These are phyloP conservation scores for Pseudocercospora musae DNA, from an alignment of 2,329 filamentous ascomycete species.

Conservation along the genomic window DNA sequence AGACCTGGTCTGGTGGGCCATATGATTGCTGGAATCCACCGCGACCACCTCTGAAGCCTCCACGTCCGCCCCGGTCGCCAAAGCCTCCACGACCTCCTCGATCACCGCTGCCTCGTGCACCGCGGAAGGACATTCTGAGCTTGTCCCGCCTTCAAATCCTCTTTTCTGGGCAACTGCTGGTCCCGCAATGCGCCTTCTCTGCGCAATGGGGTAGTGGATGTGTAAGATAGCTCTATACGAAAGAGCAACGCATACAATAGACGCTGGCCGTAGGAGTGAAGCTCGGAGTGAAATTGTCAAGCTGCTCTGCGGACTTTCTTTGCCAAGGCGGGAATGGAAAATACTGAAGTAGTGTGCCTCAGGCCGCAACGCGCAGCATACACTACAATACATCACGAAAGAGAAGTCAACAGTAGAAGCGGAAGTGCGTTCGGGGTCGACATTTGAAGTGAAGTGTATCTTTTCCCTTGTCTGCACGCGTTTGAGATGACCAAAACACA, in stretches of 20 bases:
- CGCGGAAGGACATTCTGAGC: slow-evolving; percentile 29
- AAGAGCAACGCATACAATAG: neutral
- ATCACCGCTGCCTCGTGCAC: slow-evolving; percentile 23
- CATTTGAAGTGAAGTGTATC: slow-evolving; percentile 4
- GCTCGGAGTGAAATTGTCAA: neutral
- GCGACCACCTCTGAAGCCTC: slow-evolving; percentile 23
- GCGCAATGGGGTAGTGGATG: neutral
- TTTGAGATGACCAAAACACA: slow-evolving; percentile 27
- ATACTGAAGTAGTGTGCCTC: neutral
- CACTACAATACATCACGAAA: neutral
- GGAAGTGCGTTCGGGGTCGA: too few species aligned
- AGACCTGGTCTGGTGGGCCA: slow-evolving; percentile 45
- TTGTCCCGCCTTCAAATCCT: neutral
- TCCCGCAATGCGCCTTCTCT: neutral
- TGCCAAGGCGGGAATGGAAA: neutral
- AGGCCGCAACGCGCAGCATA: neutral
- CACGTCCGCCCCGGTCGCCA: slow-evolving; percentile 22
- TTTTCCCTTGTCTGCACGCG: neutral
- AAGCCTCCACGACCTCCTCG: slow-evolving; percentile 12
- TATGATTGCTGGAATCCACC: slow-evolving; percentile 38
- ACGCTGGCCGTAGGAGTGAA: neutral
- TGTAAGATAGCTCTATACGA: neutral
- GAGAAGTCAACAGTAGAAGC: neutral
- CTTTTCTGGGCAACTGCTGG: neutral
- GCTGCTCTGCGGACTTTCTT: neutral